Percentiles rank a stretch among this genome's conserved stretches.
Evolutionary conservation across 2,329 filamentous ascomycete genomes (phyloP).

Genomic region (Xenosphaeropsis pyriputrescens): DNA sequence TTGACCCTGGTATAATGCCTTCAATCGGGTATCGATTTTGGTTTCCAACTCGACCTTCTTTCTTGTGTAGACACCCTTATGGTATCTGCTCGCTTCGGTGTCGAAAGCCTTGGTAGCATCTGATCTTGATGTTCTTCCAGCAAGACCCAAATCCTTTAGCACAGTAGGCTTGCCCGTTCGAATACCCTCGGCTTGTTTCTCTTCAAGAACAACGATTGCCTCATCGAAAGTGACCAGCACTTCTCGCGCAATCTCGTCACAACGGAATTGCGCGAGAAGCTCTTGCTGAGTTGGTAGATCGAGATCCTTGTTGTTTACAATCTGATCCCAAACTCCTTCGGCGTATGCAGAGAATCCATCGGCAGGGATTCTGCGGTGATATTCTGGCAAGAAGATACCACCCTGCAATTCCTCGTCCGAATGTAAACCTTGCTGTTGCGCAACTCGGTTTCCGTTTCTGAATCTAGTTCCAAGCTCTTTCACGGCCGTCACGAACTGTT

Average conservation of each 20-base stretch:
- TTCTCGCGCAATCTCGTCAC: constrained; percentile 89
- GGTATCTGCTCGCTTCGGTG: constrained; percentile 80
- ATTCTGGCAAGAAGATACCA: constrained; percentile 81
- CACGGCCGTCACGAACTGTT: constrained; percentile 75
- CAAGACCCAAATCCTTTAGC: constrained; percentile 57
- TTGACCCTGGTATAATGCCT: constrained; percentile 78
- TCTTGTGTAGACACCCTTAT: constrained; percentile 83
- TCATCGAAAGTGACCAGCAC: constrained; percentile 75
- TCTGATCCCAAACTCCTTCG: constrained; percentile 93
- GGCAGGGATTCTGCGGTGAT: constrained; percentile 88
- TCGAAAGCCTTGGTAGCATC: constrained; percentile 77
- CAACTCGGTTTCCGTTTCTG: constrained; percentile 61
- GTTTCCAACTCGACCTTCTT: constrained; percentile 74
- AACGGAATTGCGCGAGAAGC: constrained; percentile 89
- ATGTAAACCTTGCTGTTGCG: constrained; percentile 41
- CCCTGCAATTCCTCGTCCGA: constrained; percentile 62
- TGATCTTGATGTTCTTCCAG: constrained; percentile 56
- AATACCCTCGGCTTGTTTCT: constrained; percentile 62
- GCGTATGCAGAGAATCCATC: constrained; percentile 95
- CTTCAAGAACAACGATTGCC: constrained; percentile 70
- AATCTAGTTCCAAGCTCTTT: constrained; percentile 71
- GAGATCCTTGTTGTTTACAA: constrained; percentile 96
- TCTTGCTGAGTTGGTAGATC: constrained; percentile 96
- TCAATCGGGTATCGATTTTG: constrained; percentile 81
- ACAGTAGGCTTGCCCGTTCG: constrained; percentile 61